Evolutionary conservation across 2,329 filamentous ascomycete genomes (phyloP).

Genomic region (Triangularia setosa): DNA sequence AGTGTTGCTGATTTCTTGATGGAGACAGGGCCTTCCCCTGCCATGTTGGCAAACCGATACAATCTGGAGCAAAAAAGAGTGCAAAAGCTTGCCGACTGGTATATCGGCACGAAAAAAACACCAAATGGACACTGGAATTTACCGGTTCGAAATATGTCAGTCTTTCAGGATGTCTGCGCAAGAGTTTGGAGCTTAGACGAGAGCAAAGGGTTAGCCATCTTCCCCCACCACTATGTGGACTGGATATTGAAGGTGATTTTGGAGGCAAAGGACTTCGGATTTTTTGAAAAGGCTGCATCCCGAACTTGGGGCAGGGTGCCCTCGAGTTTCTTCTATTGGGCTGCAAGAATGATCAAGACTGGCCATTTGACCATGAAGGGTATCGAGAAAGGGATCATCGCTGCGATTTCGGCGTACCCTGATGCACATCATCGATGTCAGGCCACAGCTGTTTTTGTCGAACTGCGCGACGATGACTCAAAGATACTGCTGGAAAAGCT

Average conservation of each 20-base stretch:
- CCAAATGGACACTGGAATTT: not conserved
- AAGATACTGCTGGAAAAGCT: not conserved
- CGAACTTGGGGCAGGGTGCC: slow-evolving; percentile 1
- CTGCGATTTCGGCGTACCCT: slow-evolving; percentile 5
- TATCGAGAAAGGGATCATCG: slow-evolving; percentile 6
- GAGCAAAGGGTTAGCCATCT: slow-evolving; percentile 5
- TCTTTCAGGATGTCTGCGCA: slow-evolving; percentile 13
- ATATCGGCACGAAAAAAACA: not conserved
- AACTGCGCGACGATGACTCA: not conserved
- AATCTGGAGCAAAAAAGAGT: not conserved
- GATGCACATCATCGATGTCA: not conserved
- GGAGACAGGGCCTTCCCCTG: not conserved
- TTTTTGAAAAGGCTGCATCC: slow-evolving; percentile 13
- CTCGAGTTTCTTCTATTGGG: slow-evolving; percentile 13
- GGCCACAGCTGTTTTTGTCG: not conserved
- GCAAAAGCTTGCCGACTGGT: slow-evolving; percentile 6
- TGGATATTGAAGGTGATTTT: slow-evolving; percentile 8
- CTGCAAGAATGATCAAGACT: slow-evolving; percentile 3
- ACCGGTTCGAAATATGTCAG: slow-evolving; percentile 4
- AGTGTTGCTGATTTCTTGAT: slow-evolving; percentile 17
- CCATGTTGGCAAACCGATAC: not conserved
- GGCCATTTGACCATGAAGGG: not conserved
- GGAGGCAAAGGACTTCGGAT: slow-evolving; percentile 10
- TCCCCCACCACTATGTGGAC: slow-evolving; percentile 4
- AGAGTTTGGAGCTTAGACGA: slow-evolving; percentile 10